These are phyloP conservation scores for Naganishia sp. DNA, from an alignment of 1,284 basidiomycete genomes.

Conservation along the genomic window DNA sequence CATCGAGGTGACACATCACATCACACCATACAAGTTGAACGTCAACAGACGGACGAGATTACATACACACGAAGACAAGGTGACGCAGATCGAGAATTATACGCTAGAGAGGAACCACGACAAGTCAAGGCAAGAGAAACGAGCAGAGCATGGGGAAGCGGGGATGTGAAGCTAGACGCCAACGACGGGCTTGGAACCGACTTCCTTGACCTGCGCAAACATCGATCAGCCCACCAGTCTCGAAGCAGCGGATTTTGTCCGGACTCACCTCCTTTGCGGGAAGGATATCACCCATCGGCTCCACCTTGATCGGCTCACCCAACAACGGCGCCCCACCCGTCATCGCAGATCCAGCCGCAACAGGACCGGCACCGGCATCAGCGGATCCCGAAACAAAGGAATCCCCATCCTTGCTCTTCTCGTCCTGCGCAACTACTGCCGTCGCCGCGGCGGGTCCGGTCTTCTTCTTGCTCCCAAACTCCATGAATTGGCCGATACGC, in stretches of 20 bases:
- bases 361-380: not conserved
- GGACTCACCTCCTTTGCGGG: constrained; percentile 1
- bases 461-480: constrained; percentile 29
- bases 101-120: no score
- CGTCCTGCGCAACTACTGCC: not conserved
- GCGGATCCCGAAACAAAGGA: constrained; percentile 20
- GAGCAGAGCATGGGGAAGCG: no score
- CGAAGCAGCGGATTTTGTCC: not conserved
- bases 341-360: not conserved
- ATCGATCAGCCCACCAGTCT: not conserved
- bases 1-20: no score
- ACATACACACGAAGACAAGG: no score
- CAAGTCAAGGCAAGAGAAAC: no score
- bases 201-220: not conserved
- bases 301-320: constrained; percentile 13
- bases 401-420: constrained; percentile 9
- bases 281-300: constrained; percentile 24
- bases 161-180: not conserved
- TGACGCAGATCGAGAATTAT: no score
- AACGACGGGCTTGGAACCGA: not conserved
- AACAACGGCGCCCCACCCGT: not conserved
- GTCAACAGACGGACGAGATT: no score
- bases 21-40: no score
- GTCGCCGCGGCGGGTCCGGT: not conserved
- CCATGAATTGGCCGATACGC: constrained; percentile 33